These are phyloP conservation scores for Aspergillus alliaceus DNA, from an alignment of 2,329 filamentous ascomycete genomes.

Conservation along the genomic window DNA sequence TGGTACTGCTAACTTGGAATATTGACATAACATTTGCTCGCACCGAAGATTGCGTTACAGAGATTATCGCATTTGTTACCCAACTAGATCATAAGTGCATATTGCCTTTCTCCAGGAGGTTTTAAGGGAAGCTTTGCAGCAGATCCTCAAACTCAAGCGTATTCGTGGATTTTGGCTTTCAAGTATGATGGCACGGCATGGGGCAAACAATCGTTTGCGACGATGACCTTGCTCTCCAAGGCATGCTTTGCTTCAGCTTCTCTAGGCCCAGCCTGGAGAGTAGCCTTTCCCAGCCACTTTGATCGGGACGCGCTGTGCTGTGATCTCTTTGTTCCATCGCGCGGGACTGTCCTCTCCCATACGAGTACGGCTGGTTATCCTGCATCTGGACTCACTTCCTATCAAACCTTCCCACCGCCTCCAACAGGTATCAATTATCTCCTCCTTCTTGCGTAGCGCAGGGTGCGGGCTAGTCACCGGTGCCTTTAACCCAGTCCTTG, in stretches of 20 bases:
- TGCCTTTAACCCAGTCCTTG: constrained; percentile 1
- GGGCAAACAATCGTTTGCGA: neutral
- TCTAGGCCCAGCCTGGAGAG: constrained; percentile 1
- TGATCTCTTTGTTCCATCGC: neutral
- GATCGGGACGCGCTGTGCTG: constrained; percentile 2
- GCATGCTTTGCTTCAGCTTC: neutral
- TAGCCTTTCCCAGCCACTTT: constrained; percentile 1
- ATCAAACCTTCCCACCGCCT: constrained; percentile 2
- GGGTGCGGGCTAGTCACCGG: neutral
- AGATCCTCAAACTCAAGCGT: constrained; percentile 9
- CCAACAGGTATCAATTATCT: neutral
- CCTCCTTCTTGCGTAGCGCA: constrained; percentile 1
- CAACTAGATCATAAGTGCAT: neutral
- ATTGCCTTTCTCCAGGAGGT: constrained; percentile 18
- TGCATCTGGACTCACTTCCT: constrained; percentile 1
- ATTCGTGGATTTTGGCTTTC: constrained; percentile 11
- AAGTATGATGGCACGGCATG: neutral
- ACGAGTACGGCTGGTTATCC: neutral
- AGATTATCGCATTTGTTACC: constrained; percentile 9
- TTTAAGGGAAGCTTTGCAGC: constrained; percentile 6
- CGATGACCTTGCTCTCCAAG: neutral
- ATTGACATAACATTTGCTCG: constrained; percentile 9
- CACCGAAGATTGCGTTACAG: constrained; percentile 7
- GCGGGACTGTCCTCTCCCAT: no score
- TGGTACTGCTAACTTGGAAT: constrained; percentile 16